Evolutionary conservation across 139 green algal genomes (phyloP).

Genomic region (Zygnema cylindricum): DNA sequence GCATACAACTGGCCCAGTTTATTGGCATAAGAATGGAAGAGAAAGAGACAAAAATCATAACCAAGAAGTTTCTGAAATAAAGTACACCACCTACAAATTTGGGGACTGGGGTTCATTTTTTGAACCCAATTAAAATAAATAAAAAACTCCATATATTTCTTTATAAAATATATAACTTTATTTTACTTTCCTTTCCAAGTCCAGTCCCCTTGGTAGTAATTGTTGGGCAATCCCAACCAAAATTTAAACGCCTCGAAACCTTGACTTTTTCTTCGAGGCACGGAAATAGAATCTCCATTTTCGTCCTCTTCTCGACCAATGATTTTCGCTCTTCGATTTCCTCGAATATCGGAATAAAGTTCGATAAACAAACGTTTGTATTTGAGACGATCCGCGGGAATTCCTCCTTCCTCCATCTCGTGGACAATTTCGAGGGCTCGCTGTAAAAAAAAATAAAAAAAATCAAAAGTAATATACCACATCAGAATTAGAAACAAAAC

Average conservation of each 20-base stretch:
- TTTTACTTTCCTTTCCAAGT: too few relatives aligned
- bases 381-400: constrained; percentile 27
- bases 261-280: not conserved
- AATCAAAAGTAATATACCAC: not conserved
- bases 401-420: constrained; percentile 18
- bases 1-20: too few relatives aligned
- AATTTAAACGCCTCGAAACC: constrained; percentile 48
- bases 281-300: not conserved
- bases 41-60: too few relatives aligned
- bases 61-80: too few relatives aligned
- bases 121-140: too few relatives aligned
- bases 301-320: not conserved
- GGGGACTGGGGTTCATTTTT: too few relatives aligned
- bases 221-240: constrained; percentile 51
- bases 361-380: constrained; percentile 48
- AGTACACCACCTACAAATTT: too few relatives aligned
- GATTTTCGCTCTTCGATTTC: not conserved
- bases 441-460: constrained; percentile 27
- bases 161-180: too few relatives aligned
- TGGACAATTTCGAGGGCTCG: constrained; percentile 30
- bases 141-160: too few relatives aligned
- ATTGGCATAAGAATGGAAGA: too few relatives aligned
- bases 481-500: not conserved
- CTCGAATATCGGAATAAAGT: constrained; percentile 16
- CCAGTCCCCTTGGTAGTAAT: constrained; percentile 49